phyloP scores from a whole-genome alignment of 1,284 basidiomycete species.

The Apiotrichum veenhuisii region DNA sequence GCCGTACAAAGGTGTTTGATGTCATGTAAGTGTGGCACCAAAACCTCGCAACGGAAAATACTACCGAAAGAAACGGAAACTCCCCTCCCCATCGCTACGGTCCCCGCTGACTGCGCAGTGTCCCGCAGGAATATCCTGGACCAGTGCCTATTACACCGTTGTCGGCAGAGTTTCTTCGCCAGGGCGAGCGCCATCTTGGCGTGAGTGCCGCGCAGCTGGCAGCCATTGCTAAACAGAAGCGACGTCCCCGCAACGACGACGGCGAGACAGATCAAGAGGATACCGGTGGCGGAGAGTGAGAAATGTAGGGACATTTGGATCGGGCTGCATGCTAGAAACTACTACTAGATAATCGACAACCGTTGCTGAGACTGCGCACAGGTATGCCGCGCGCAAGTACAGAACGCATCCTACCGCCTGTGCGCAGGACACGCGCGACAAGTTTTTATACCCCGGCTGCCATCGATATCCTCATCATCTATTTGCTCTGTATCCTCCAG shows the following conservation, averaged over 20 bases:
- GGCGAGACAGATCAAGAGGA: slow-evolving; percentile 17
- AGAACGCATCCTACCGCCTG: too few species aligned
- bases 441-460: too few species aligned
- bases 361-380: too few species aligned
- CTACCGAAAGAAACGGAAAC: not conserved
- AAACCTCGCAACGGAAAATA: not conserved
- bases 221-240: slow-evolving; percentile 11
- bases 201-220: slow-evolving; percentile 9
- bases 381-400: too few species aligned
- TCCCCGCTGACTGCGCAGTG: not conserved
- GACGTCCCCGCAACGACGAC: slow-evolving; percentile 20
- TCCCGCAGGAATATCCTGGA: slow-evolving; percentile 20
- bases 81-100: not conserved
- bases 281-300: not conserved
- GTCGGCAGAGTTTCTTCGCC: slow-evolving; percentile 20
- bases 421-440: too few species aligned
- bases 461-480: too few species aligned
- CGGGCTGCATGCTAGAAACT: too few species aligned
- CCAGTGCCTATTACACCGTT: slow-evolving; percentile 19
- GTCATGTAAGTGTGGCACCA: slow-evolving; percentile 14
- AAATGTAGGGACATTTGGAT: too few species aligned
- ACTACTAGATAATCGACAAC: too few species aligned
- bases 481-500: too few species aligned
- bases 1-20: slow-evolving; percentile 15
- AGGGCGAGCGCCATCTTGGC: slow-evolving; percentile 21